These are phyloP conservation scores for Earliella scabrosa DNA, from an alignment of 1,284 basidiomycete genomes.

Conservation along the genomic window DNA sequence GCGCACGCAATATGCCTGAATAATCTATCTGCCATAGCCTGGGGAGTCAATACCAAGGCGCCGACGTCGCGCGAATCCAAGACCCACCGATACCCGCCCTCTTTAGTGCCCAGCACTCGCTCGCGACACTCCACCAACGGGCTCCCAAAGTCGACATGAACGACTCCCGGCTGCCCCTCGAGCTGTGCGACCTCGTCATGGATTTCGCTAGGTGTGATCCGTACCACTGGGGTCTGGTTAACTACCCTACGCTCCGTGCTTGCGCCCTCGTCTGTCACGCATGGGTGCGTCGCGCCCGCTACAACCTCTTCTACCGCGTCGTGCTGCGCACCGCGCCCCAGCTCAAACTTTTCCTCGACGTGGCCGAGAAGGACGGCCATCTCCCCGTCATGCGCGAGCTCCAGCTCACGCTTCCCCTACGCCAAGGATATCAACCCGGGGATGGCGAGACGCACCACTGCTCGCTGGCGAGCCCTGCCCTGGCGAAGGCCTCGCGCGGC, in stretches of 20 bases:
- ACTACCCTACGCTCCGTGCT: conserved; percentile 32
- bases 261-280: conserved; percentile 39
- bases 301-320: conserved; percentile 33
- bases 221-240: conserved; percentile 1
- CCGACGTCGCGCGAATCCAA: too few relatives aligned
- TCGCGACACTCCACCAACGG: too few relatives aligned
- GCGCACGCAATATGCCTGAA: too few relatives aligned
- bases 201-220: conserved; percentile 31
- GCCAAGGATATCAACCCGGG: not conserved
- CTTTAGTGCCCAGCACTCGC: too few relatives aligned
- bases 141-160: not conserved
- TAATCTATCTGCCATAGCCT: too few relatives aligned
- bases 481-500: not conserved
- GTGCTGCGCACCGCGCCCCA: not conserved
- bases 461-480: not conserved
- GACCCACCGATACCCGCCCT: too few relatives aligned
- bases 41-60: too few relatives aligned
- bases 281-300: conserved; percentile 37
- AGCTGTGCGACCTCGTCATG: conserved; percentile 35
- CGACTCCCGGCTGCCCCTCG: not conserved
- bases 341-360: not conserved
- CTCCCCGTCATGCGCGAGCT: not conserved
- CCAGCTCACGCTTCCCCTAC: not conserved
- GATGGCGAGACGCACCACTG: too few relatives aligned
- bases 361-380: too few relatives aligned